Evolutionary conservation across 179 eudicot genomes (phyloP).

Genomic region (Silene noctiflora): DNA sequence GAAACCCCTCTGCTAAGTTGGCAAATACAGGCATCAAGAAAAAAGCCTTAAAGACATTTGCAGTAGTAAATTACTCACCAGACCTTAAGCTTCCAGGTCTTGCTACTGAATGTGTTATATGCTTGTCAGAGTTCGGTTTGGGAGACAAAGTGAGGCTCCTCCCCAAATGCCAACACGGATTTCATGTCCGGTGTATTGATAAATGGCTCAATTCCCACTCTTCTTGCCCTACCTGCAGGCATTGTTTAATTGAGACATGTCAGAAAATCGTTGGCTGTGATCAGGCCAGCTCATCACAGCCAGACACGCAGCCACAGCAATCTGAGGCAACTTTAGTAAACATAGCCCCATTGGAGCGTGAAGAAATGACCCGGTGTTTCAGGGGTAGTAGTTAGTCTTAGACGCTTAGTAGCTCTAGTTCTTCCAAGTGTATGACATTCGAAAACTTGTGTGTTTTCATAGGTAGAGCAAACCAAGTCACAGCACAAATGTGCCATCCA

Average conservation of each 20-base stretch:
- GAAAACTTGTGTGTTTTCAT: conserved; percentile 5
- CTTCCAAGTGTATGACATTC: conserved; percentile 7
- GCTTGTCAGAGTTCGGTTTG: conserved; percentile 41
- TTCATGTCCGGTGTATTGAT: conserved; percentile 44
- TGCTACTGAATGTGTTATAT: conserved; percentile 44
- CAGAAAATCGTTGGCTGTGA: conserved; percentile 40
- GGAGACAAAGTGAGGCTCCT: conserved; percentile 41
- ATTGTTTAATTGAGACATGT: conserved; percentile 47
- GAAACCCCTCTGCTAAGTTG: conserved; percentile 30
- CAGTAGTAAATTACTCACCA: conserved; percentile 51
- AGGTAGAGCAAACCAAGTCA: conserved; percentile 22
- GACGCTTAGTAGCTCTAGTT: not conserved
- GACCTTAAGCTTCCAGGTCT: conserved; percentile 41
- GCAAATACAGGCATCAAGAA: conserved; percentile 76
- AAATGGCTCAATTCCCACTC: conserved; percentile 49
- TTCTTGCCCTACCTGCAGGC: conserved; percentile 48
- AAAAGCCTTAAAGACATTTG: conserved; percentile 71
- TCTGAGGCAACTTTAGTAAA: conserved; percentile 24
- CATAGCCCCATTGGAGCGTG: conserved; percentile 41
- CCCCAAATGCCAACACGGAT: conserved; percentile 50
- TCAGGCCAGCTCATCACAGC: conserved; percentile 36
- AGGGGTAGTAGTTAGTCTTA: conserved; percentile 18
- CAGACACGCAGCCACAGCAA: conserved; percentile 7
- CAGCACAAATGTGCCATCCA: conserved; percentile 17
- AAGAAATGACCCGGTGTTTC: conserved; percentile 33